Conservation (phyloP, 2,329 filamentous ascomycete genomes). For the Aspergillus sp. region DNA sequence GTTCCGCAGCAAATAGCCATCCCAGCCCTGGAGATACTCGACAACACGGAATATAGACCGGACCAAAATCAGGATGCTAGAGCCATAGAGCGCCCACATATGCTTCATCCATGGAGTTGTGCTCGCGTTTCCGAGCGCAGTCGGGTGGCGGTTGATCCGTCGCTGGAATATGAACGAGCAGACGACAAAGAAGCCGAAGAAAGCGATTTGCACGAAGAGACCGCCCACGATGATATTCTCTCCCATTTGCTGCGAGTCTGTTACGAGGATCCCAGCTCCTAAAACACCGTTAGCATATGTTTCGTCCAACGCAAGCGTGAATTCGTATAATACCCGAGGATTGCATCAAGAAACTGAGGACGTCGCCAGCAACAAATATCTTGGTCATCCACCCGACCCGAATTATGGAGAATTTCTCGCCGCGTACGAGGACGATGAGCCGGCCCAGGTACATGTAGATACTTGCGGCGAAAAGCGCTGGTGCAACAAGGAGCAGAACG, state of each 20-base stretch:
- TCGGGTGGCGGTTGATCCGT: conserved; percentile 29
- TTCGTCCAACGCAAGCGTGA: background rate
- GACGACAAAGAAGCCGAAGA: conserved; percentile 32
- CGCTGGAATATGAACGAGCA: conserved; percentile 26
- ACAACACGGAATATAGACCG: conserved; percentile 30
- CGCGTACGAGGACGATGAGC: conserved; percentile 24
- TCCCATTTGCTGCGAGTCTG: conserved; percentile 16
- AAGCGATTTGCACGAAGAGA: conserved; percentile 30
- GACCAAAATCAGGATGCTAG: conserved; percentile 28
- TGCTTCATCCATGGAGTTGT: conserved; percentile 35
- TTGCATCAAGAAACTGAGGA: conserved; percentile 33
- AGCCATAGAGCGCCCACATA: conserved; percentile 30
- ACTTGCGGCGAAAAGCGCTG: conserved; percentile 27
- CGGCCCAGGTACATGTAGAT: conserved; percentile 30
- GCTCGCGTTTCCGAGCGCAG: conserved; percentile 21
- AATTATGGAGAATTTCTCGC: conserved; percentile 21
- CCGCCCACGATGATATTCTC: conserved; percentile 29
- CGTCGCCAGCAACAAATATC: conserved; percentile 30
- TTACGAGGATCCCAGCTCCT: conserved; percentile 28
- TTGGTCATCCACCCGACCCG: conserved; percentile 27
- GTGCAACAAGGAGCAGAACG: conserved; percentile 26
- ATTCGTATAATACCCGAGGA: conserved; percentile 20
- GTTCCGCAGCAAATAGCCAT: conserved; percentile 26
- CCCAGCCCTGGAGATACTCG: conserved; percentile 29
- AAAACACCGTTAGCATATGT: background rate